Base-by-base conservation (phyloP, 2,329 filamentous ascomycete species). In the Juglanconis oblonga region DNA sequence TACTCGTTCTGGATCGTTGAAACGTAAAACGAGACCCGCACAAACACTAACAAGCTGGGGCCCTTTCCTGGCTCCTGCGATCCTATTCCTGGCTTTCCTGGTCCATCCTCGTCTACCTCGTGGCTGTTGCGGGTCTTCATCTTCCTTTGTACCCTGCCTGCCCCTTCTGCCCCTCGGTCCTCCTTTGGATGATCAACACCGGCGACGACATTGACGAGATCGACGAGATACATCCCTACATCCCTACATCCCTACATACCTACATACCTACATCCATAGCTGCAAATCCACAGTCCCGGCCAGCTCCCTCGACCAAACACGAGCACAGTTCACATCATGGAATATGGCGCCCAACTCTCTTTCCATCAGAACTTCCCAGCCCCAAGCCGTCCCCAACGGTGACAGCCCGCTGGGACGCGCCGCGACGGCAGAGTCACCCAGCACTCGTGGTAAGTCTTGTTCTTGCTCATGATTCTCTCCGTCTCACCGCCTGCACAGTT, bases 281-380 rank as follows among this genome's bases (percentile, higher is more conserved):
- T 17, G 17, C 17, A 17, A 17, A 17, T 17, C 17, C 17, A 17
- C 17, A 17, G n/a, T 6, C 32, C 8, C 14, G 9, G 8, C 9
- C 11, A 42, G 8, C 40, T 7, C 4, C 42, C 42, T 17, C 17
- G 17, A 17, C 17, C 17, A 17, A 45, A 17, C 42, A 45, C 42
- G 42, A 45, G 42, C 42, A 45, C 5, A 17, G 5, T 45, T 9
- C 44, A 44, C 17, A 64, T 48, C 57, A 64, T 64, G 64, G 61
- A 62, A 61, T 35, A 67, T 67, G 65, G 59, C 65, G 31, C 57
- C 65, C 58, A 38, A 48, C 36, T 58, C 62, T 47, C 48, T 55
- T 52, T 59, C 63, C 57, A 56, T 62, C 63, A 64, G 61, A 55
- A 57, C 57, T 57, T 59, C 63, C 53, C 64, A 62, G 35, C 58